Conservation (phyloP, 306 rosid genomes). For the Alnus glutinosa region DNA sequence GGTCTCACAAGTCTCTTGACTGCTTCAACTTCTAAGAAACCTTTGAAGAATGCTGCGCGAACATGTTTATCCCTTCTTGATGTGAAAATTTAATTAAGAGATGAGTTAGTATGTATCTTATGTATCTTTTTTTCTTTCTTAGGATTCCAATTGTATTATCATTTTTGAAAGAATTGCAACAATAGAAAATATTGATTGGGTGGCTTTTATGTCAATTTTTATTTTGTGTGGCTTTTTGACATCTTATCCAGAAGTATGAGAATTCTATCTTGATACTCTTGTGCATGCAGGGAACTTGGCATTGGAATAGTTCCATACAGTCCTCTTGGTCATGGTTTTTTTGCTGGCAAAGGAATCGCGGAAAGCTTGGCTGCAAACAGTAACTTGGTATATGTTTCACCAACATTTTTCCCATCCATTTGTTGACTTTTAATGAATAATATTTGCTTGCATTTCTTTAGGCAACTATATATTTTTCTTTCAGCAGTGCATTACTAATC, state of each 20-base stretch:
- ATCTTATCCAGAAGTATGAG: background rate
- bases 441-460: background rate
- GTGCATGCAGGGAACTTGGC: constrained; percentile 65
- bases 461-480: background rate
- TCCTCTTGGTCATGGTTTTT: constrained; percentile 81
- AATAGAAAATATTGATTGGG: background rate
- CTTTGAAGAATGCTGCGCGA: background rate
- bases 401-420: background rate
- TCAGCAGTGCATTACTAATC: background rate
- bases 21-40: background rate
- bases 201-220: background rate
- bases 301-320: constrained; percentile 80
- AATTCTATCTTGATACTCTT: background rate
- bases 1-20: background rate
- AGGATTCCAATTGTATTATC: background rate
- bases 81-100: background rate
- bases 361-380: constrained; percentile 48
- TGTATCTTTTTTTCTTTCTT: background rate
- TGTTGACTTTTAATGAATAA: background rate
- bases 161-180: background rate
- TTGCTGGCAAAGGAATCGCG: constrained; percentile 66
- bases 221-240: background rate
- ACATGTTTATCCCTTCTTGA: background rate
- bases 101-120: background rate
- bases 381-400: constrained; percentile 38